phyloP scores from a whole-genome alignment of 2,329 filamentous ascomycete species.

The Claviceps sorghi region DNA sequence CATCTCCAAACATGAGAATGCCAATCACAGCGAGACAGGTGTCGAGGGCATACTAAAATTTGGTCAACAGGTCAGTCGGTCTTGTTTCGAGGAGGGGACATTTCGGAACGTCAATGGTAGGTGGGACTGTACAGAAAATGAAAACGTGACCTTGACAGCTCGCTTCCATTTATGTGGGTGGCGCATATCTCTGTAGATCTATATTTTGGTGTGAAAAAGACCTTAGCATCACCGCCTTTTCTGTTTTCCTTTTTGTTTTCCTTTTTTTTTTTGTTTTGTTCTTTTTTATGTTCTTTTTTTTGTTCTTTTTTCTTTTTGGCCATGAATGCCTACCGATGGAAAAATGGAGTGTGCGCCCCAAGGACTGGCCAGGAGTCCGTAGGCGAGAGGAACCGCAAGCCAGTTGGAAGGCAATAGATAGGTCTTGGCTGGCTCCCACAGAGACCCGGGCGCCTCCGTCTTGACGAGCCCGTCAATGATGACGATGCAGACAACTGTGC shows the following conservation, averaged over 20 bases:
- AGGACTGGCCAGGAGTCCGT: conserved; percentile 75
- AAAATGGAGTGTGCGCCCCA: conserved; percentile 57
- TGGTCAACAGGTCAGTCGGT: not conserved
- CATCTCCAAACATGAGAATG: conserved; percentile 86
- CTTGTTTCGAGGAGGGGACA: not conserved
- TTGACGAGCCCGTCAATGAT: conserved; percentile 80
- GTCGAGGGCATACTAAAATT: conserved; percentile 57
- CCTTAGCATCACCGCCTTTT: not conserved
- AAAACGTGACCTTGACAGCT: conserved; percentile 67
- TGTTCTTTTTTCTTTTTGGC: too few relatives aligned
- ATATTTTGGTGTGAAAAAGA: not conserved
- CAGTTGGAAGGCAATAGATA: conserved; percentile 76
- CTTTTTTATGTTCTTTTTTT: too few relatives aligned
- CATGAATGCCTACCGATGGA: conserved; percentile 46
- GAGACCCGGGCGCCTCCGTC: conserved; percentile 61
- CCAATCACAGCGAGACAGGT: conserved; percentile 69
- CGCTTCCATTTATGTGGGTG: conserved; percentile 68
- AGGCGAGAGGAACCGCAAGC: conserved; percentile 72
- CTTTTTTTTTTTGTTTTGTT: too few relatives aligned
- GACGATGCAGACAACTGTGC: conserved; percentile 69
- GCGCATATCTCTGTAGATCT: conserved; percentile 49
- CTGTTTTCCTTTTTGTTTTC: too few relatives aligned
- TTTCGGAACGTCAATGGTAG: not conserved
- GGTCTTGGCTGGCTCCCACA: conserved; percentile 65
- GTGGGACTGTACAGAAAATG: conserved; percentile 49